Evolutionary conservation across 1,139 yeast species (phyloP).

Genomic region (Arxiozyma telluris): DNA sequence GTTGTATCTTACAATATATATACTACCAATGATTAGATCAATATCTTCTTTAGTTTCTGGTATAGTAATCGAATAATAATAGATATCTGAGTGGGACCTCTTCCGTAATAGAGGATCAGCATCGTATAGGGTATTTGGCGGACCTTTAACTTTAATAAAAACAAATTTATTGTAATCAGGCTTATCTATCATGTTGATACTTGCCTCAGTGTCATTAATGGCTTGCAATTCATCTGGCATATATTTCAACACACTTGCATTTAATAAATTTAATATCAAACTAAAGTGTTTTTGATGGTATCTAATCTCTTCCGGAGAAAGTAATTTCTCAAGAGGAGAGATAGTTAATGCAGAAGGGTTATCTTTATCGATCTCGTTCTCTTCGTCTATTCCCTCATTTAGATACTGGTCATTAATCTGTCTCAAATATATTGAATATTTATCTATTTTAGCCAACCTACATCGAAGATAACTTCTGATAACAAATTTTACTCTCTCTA

Average conservation of each 20-base stretch:
- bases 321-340: conserved; percentile 18
- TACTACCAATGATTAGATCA: conserved; percentile 55
- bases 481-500: conserved; percentile 76
- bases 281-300: conserved; percentile 61
- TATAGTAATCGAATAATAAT: conserved; percentile 25
- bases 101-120: conserved; percentile 26
- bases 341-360: background rate
- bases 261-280: conserved; percentile 56
- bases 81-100: conserved; percentile 19
- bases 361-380: background rate
- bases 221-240: conserved; percentile 62
- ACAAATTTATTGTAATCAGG: conserved; percentile 76
- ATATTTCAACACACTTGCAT: conserved; percentile 54
- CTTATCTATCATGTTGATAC: conserved; percentile 64
- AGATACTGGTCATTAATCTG: conserved; percentile 15
- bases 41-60: conserved; percentile 44
- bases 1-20: conserved; percentile 66
- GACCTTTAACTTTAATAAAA: conserved; percentile 48
- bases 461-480: conserved; percentile 73
- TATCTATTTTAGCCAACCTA: conserved; percentile 66
- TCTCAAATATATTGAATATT: conserved; percentile 48
- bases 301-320: conserved; percentile 53
- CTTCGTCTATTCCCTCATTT: conserved; percentile 5
- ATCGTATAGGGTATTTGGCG: conserved; percentile 25
- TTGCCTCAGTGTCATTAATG: conserved; percentile 71